Conservation (phyloP, 805 yeast species). For the Monosporozyma solicola region DNA sequence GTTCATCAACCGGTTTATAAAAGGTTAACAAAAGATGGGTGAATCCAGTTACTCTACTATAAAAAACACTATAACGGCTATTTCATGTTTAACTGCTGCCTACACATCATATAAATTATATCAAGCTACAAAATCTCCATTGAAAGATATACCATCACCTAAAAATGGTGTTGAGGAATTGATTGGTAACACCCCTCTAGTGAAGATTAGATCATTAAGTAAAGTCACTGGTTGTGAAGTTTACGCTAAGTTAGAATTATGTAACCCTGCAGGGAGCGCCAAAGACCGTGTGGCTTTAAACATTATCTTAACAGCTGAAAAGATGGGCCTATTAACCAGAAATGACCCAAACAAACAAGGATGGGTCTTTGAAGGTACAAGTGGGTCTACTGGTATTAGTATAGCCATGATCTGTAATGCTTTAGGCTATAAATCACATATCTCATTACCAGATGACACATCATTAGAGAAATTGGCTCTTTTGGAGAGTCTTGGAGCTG, state of each 20-base stretch:
- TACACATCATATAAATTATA: slow-evolving; percentile 1
- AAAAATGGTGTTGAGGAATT: slow-evolving; percentile 59
- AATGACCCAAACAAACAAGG: slow-evolving; percentile 44
- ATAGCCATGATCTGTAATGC: slow-evolving; percentile 86
- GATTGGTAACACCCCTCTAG: slow-evolving; percentile 86
- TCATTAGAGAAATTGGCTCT: slow-evolving; percentile 72
- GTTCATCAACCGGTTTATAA: not conserved
- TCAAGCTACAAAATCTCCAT: not conserved
- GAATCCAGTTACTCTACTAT: not conserved
- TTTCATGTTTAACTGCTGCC: not conserved
- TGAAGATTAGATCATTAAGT: slow-evolving; percentile 63
- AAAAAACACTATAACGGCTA: not conserved
- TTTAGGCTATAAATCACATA: slow-evolving; percentile 81
- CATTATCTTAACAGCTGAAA: slow-evolving; percentile 63
- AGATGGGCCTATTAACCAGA: slow-evolving; percentile 41
- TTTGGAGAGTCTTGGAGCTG: slow-evolving; percentile 69
- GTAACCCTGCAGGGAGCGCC: slow-evolving; percentile 93
- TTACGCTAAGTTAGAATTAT: slow-evolving; percentile 76
- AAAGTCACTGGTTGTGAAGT: slow-evolving; percentile 68
- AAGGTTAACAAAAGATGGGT: not conserved
- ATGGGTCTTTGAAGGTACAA: slow-evolving; percentile 82
- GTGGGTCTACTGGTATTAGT: slow-evolving; percentile 95
- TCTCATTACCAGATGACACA: slow-evolving; percentile 93
- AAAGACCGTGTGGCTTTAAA: slow-evolving; percentile 91
- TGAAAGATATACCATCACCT: slow-evolving; percentile 6